Conservation (phyloP, 768 basidiomycete species). For the Amanita brunnescens region DNA sequence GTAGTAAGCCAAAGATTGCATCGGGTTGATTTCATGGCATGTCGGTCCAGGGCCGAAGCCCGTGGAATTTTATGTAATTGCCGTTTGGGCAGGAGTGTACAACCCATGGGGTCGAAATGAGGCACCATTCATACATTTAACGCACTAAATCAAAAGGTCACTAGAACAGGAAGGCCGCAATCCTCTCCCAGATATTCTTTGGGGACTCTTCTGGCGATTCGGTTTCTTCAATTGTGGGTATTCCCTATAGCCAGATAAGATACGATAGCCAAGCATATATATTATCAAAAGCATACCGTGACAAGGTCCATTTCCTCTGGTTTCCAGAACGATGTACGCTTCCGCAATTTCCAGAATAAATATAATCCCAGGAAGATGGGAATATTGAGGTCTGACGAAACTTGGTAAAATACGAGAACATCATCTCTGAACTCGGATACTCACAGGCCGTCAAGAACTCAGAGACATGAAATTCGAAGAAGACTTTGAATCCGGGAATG, state of each 20-base stretch:
- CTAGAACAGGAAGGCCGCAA: slow-evolving; percentile 46
- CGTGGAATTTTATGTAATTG: no score
- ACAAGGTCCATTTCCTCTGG: slow-evolving; percentile 64
- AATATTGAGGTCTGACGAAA: slow-evolving; percentile 34
- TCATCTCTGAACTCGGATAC: slow-evolving; percentile 11
- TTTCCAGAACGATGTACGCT: slow-evolving; percentile 41
- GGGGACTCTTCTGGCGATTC: slow-evolving; percentile 45
- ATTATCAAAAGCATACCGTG: slow-evolving; percentile 33
- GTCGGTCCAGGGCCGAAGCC: no score
- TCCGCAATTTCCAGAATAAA: slow-evolving; percentile 33
- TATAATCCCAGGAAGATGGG: slow-evolving; percentile 37
- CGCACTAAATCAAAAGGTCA: no score
- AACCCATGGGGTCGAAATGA: no score
- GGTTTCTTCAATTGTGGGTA: slow-evolving; percentile 64
- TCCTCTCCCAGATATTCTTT: slow-evolving; percentile 40
- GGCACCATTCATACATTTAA: no score
- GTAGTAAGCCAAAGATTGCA: no score
- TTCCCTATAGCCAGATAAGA: slow-evolving; percentile 32
- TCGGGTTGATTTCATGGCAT: no score
- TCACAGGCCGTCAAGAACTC: slow-evolving; percentile 38
- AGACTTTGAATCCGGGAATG: slow-evolving; percentile 45
- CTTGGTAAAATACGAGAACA: background rate
- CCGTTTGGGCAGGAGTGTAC: no score
- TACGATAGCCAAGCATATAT: background rate
- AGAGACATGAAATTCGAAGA: slow-evolving; percentile 52